Base-by-base conservation (phyloP, 106 monocot genomes). In the Dioscorea zingiberensis region DNA sequence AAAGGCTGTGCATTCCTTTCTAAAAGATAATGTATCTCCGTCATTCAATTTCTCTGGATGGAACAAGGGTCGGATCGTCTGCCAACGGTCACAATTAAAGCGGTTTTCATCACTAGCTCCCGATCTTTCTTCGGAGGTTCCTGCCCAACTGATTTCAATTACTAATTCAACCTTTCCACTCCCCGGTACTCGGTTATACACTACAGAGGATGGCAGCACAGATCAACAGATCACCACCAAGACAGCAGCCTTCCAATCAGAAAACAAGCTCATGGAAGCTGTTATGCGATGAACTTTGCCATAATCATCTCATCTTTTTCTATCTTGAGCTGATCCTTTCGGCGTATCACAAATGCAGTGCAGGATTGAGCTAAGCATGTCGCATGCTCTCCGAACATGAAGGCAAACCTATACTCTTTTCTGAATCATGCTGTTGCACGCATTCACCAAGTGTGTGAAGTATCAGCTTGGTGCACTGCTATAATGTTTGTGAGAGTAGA, bases 31-130 rank as follows among this genome's bases (percentile, higher is more conserved):
- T 22, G 60, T 97, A 29, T 77, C 86, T 32, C 54, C 83, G 44
- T 83, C 88, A 4, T 92, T 97, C 54, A 74, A 83, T 61, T 88
- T 88, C 63, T 78, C 97, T 5, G 84, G 78, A 47, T 97, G 97
- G 97, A 97, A 86, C 82, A 97, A 89, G 63, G 97, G 91, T 25
- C 80, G 97, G 18, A 82, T 97, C 21, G 58, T 88, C 28, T 92
- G 88, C 67, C 83, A 88, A 58, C 65, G 84, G 1, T 58, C 77
- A 54, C 97, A 88, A 30, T 72, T 97, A 28, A 97, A 88, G 64
- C 80, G 85, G 23, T 64, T 97, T 55, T 72, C 63, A 38, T 53
- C 79, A 55, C 32, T 46, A 13, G 49, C 27, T 13, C 61, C 84
- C 13, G 73, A 80, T 22, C 25, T 46, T 14, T 49, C 73, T 45